Percentiles rank a stretch among this genome's conserved stretches.
These are phyloP conservation scores for Backusella westeae DNA, from an alignment of 192 early-diverging fungal species.

Conservation along the genomic window DNA sequence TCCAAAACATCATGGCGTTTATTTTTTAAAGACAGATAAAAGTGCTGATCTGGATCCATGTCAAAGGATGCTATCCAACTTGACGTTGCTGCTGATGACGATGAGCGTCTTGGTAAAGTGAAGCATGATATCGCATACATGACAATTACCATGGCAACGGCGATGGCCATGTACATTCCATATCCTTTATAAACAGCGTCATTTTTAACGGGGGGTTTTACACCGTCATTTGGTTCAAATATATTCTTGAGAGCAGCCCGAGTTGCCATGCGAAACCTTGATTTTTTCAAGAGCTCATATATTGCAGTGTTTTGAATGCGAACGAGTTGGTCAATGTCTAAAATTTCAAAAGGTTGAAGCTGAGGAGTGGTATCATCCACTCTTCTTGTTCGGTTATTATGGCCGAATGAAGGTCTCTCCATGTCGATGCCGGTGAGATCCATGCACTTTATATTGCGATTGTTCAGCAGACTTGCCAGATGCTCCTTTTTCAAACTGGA, in stretches of 20 bases:
- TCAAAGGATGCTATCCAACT: neutral
- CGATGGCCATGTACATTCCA: too few relatives aligned
- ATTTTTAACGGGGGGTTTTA: neutral
- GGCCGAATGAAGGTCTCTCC: conserved; percentile 19
- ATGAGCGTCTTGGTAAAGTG: too few relatives aligned
- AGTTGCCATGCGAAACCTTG: conserved; percentile 8
- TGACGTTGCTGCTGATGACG: too few relatives aligned
- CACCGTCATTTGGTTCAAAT: neutral
- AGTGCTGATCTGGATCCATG: neutral
- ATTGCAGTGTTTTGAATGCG: conserved; percentile 10
- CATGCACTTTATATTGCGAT: conserved; percentile 15
- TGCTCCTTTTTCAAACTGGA: neutral
- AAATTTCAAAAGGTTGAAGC: conserved; percentile 19
- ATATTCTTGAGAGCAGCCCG: neutral
- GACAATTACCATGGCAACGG: too few relatives aligned
- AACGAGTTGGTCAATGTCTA: conserved; percentile 19
- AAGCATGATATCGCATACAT: too few relatives aligned
- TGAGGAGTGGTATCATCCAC: neutral
- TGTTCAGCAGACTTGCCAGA: conserved; percentile 4
- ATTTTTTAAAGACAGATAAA: neutral
- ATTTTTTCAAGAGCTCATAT: conserved; percentile 15
- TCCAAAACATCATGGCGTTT: neutral
- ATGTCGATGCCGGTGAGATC: conserved; percentile 16
- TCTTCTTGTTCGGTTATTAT: neutral
- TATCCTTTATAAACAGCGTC: too few relatives aligned